Evolutionary conservation across 192 early-diverging fungal genomes (phyloP), one percentile per base, ranked within the genome.

Genomic region (Podila horticola): DNA sequence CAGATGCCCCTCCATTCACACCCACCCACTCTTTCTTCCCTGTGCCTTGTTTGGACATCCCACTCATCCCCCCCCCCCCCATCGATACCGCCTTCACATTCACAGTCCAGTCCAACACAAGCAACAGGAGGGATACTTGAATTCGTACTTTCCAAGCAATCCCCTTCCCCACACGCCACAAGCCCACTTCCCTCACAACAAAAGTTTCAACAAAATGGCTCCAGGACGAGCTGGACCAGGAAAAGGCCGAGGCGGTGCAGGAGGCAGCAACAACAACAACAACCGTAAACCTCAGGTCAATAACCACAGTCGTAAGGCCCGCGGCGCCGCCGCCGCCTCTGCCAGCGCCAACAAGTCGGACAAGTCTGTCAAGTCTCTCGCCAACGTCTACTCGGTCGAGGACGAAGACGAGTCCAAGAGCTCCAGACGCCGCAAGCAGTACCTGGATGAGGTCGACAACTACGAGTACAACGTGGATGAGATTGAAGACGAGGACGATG

Each of bases 401-500:
- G 87, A 84, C 30, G 84, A 84, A 12, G 84, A 86, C 57, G 81
- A 84, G 36, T 69, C 84, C 66, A 81, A 74, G 58, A 62, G 62
- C 30, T 69, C 75, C 11, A 49, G 66, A 34, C 82, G 87, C 50
- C 77, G 83, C 29, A 84, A 84, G 28, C 79, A 89, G 63, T 70
- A 75, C 24, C 66, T 91, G 61, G 92, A 93, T 62, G 82, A 87
- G 50, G 88, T 91, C 48, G 89, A 90, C 15, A 91, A 90, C 69
- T 87, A 89, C 58, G 91, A 93, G 67, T 95, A 93, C 82, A 88
- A 95, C 63, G 87, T 90, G 8, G 93, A 92, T 45, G 84, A 89
- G 28, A 94, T 98, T 41, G 90, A 93, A 28, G 85, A 89, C 6
- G 95, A 96, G 65, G 95, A 98, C 75, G 96, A 98, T 72, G 96